Percentiles rank a stretch among this genome's conserved stretches.
phyloP scores from a whole-genome alignment of 805 yeast genomes.

The Kluyveromyces siamensis region DNA sequence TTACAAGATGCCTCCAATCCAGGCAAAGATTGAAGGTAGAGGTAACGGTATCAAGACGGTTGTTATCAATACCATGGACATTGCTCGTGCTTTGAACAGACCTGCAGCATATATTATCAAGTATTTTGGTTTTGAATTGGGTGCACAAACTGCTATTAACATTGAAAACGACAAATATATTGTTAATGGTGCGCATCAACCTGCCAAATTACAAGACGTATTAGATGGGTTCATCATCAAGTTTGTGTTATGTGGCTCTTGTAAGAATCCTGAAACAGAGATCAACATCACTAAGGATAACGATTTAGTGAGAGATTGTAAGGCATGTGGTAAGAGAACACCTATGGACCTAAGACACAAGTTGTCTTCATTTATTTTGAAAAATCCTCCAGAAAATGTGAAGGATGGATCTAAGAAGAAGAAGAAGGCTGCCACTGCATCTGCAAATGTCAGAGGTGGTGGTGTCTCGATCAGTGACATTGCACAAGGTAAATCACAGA shows the following conservation, averaged over 20 bases:
- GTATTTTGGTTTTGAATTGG: constrained; percentile 92
- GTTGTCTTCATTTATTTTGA: constrained; percentile 75
- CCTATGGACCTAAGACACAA: constrained; percentile 78
- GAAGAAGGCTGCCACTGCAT: constrained; percentile 77
- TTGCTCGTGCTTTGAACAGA: constrained; percentile 88
- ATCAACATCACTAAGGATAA: constrained; percentile 62
- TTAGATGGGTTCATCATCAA: constrained; percentile 90
- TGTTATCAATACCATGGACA: constrained; percentile 81
- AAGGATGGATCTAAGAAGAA: constrained; percentile 45
- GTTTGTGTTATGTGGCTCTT: constrained; percentile 87
- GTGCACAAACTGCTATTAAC: constrained; percentile 85
- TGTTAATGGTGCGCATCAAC: constrained; percentile 92
- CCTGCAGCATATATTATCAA: constrained; percentile 89
- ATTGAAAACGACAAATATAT: constrained; percentile 78
- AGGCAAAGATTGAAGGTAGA: constrained; percentile 95
- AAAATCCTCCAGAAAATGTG: constrained; percentile 73
- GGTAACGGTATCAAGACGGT: constrained; percentile 99
- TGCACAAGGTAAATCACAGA: constrained; percentile 45
- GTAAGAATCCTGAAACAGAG: constrained; percentile 97
- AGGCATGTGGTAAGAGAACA: constrained; percentile 93
- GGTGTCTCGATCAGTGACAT: constrained; percentile 74
- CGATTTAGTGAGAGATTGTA: constrained; percentile 81
- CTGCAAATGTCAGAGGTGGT: constrained; percentile 84
- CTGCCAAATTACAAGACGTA: constrained; percentile 82
- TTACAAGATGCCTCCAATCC: constrained; percentile 97